Evolutionary conservation across 2,329 filamentous ascomycete species (phyloP).

Genomic region (Xylariales sp.): DNA sequence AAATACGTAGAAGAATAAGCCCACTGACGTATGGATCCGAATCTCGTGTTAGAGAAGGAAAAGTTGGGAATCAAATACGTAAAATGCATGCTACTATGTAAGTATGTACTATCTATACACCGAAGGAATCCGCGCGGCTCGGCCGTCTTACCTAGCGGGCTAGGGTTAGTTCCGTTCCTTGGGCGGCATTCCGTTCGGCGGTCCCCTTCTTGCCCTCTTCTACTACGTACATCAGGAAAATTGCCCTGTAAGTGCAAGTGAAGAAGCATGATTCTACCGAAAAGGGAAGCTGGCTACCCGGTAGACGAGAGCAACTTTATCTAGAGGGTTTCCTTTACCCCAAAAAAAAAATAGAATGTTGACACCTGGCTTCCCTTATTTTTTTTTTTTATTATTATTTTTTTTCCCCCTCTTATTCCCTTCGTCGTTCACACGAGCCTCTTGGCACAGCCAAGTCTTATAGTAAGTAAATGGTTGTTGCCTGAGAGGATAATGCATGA

Average conservation of each 20-base stretch:
- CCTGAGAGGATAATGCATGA: neutral
- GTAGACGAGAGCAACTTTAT: neutral
- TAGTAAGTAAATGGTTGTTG: neutral
- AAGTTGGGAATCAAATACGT: conserved; percentile 30
- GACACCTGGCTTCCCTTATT: too few relatives aligned
- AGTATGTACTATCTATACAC: conserved; percentile 11
- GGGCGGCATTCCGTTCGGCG: conserved; percentile 17
- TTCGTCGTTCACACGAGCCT: neutral
- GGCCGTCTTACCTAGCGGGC: conserved; percentile 15
- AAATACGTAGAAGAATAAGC: neutral
- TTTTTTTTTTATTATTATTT: neutral
- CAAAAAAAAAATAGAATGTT: neutral
- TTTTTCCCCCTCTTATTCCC: neutral
- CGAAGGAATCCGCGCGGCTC: conserved; percentile 34
- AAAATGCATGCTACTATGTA: conserved; percentile 19
- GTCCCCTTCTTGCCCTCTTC: neutral
- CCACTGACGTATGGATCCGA: conserved; percentile 29
- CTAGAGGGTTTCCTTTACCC: neutral
- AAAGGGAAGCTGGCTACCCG: conserved; percentile 21
- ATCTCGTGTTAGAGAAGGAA: conserved; percentile 9
- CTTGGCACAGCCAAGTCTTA: neutral
- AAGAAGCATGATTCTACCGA: neutral
- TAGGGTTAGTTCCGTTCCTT: conserved; percentile 20
- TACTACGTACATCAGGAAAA: conserved; percentile 4
- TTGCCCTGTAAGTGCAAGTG: conserved; percentile 1